Base-by-base conservation (phyloP, 192 early-diverging fungal genomes). In the Coemansia umbellata region DNA sequence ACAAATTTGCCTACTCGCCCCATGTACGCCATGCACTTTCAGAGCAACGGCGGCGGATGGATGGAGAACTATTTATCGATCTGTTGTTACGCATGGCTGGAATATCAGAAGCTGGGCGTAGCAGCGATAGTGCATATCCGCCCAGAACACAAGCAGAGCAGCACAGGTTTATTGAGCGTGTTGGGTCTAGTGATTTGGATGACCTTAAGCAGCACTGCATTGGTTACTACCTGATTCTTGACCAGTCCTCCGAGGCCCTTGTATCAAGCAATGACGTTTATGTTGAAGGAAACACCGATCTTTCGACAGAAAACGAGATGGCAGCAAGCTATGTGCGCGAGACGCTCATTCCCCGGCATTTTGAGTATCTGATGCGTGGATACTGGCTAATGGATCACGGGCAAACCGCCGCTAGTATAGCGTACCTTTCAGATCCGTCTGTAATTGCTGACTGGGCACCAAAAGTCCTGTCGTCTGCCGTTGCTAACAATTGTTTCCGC, bases 341-440 rank as follows among this genome's bases (percentile, higher is more conserved):
- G 2, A 57, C 28, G 40, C 59, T 49, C 39, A 57, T 77, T 19
- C 74, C 74, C 3, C 57, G 59, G 30, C 67, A 77, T 37, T 74
- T 74, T 53, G 61, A 52, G 54, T 62, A 57, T 31, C 45, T 74
- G 37, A 60, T 74, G 44, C 63, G 64, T 8, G 76, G 70, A 15
- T 78, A 74, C 50, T 78, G 76, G 76, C 49, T 72, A 58, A 52
- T 78, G 58, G 76, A 78, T 45, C 76, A 78, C n/a, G 65, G 47
- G 1, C 65, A 74, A 27, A 50, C 45, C 1, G 41, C 39, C 4
- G 50, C 45, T 8, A 54, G 60, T 13, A 41, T 78, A 14, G 41
- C 70, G 3, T 68, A 60, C 27, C 66, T 78, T 17, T 50, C 70
- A 1, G 65, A 78, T 15, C 70, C 76, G 14, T 48, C 66, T 19